These are phyloP conservation scores for Paxillus involutus DNA, from an alignment of 768 basidiomycete genomes.

Conservation along the genomic window DNA sequence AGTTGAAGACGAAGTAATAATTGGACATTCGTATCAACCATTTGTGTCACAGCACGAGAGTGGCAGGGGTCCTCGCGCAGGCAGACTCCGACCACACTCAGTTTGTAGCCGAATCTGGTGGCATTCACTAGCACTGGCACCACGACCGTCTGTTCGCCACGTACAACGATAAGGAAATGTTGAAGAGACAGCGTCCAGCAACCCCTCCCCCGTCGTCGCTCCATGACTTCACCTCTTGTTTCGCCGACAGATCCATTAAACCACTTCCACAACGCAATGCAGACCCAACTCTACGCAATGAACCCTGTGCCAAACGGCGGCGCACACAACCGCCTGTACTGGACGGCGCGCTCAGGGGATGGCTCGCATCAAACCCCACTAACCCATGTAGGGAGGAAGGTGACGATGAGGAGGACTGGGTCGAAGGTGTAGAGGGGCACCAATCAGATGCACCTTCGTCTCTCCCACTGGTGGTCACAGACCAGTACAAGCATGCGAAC, in stretches of 20 bases:
- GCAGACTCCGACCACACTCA: slow-evolving; percentile 21
- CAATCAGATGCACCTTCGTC: slow-evolving; percentile 1
- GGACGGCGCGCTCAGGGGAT: slow-evolving; percentile 53
- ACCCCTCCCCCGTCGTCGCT: slow-evolving; percentile 42
- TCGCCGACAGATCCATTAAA: slow-evolving; percentile 13
- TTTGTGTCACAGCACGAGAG: no score
- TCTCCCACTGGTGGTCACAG: slow-evolving; percentile 10
- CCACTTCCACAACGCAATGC: slow-evolving; percentile 8
- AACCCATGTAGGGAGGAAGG: slow-evolving; percentile 15
- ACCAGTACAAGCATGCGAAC: slow-evolving; percentile 61
- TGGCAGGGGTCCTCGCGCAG: slow-evolving; percentile 15
- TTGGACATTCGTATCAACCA: no score
- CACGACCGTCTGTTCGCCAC: slow-evolving; percentile 6
- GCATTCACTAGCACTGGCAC: background rate
- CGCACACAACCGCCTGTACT: slow-evolving; percentile 51
- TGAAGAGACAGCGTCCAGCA: slow-evolving; percentile 51
- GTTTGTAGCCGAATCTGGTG: slow-evolving; percentile 1
- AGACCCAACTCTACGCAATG: slow-evolving; percentile 14
- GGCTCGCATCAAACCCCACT: slow-evolving; percentile 25
- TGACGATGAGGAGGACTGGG: slow-evolving; percentile 34
- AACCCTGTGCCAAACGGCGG: slow-evolving; percentile 50
- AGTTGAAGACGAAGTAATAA: background rate
- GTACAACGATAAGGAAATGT: slow-evolving; percentile 35
- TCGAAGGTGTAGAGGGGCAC: slow-evolving; percentile 29
- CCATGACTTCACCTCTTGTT: slow-evolving; percentile 21